These are phyloP conservation scores for Neopestalotiopsis sp. DNA, from an alignment of 2,329 filamentous ascomycete genomes.

Conservation along the genomic window DNA sequence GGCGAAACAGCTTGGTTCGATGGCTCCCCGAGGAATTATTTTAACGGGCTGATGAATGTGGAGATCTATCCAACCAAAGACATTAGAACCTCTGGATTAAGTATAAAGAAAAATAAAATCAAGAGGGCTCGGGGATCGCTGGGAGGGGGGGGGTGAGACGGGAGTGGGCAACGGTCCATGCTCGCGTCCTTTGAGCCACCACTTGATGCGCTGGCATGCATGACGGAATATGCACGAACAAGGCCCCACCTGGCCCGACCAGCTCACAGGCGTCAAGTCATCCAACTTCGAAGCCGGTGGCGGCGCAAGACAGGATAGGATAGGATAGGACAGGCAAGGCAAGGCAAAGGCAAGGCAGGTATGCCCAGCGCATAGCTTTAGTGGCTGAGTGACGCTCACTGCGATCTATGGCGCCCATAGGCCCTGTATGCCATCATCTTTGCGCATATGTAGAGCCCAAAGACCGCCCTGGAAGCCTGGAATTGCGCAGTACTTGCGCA, in stretches of 20 bases:
- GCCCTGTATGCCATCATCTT: constrained; percentile 17
- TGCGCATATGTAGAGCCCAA: neutral
- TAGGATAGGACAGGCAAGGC: constrained; percentile 32
- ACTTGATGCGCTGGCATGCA: constrained; percentile 63
- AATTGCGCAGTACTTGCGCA: neutral
- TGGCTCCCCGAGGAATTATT: constrained; percentile 35
- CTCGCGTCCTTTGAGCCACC: constrained; percentile 48
- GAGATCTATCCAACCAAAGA: constrained; percentile 48
- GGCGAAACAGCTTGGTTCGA: constrained; percentile 38
- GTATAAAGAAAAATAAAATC: constrained; percentile 40
- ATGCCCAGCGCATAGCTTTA: constrained; percentile 28
- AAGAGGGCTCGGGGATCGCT: constrained; percentile 38
- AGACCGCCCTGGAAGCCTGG: neutral
- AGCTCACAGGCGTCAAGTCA: constrained; percentile 40
- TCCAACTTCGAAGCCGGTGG: constrained; percentile 36
- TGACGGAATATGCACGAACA: constrained; percentile 62
- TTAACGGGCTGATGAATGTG: constrained; percentile 36
- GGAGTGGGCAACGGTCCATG: constrained; percentile 37
- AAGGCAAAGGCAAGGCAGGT: constrained; percentile 36
- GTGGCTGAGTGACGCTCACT: constrained; percentile 22
- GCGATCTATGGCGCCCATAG: constrained; percentile 9
- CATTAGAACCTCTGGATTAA: constrained; percentile 44
- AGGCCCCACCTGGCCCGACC: constrained; percentile 48
- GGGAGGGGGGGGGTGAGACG: constrained; percentile 36
- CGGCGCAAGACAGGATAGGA: constrained; percentile 38